These are phyloP conservation scores for Aspergillus kassunensis DNA, from an alignment of 495 filamentous ascomycete genomes.

Conservation along the genomic window DNA sequence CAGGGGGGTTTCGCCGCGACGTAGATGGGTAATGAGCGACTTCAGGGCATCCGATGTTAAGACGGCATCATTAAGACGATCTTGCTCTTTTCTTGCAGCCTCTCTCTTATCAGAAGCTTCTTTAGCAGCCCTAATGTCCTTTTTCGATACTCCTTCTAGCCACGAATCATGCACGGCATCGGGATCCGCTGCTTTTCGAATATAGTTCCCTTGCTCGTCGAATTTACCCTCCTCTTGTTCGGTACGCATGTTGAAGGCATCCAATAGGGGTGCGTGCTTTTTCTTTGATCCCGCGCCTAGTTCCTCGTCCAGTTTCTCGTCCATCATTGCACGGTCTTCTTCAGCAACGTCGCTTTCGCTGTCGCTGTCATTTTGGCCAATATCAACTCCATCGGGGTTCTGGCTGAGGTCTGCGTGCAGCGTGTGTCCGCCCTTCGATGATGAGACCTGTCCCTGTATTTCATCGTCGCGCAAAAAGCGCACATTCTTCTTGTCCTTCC, in stretches of 20 bases:
- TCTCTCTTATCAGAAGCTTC: conserved; percentile 87
- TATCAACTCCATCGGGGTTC: conserved; percentile 36
- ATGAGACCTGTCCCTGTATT: conserved; percentile 81
- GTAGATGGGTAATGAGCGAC: conserved; percentile 65
- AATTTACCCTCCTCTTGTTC: conserved; percentile 93
- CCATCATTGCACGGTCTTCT: conserved; percentile 64
- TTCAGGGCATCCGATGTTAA: conserved; percentile 70
- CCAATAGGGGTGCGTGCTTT: conserved; percentile 90
- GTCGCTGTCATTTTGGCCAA: conserved; percentile 44
- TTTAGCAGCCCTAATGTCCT: conserved; percentile 82
- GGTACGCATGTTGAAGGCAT: conserved; percentile 89
- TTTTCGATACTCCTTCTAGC: conserved; percentile 88
- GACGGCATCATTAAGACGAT: conserved; percentile 67
- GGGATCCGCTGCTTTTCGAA: conserved; percentile 84
- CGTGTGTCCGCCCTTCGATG: conserved; percentile 67
- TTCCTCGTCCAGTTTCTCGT: conserved; percentile 76
- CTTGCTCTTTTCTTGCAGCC: conserved; percentile 62
- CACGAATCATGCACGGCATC: conserved; percentile 89
- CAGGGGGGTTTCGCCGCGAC: conserved; percentile 81
- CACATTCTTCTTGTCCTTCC: conserved; percentile 74
- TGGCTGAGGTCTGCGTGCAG: conserved; percentile 55
- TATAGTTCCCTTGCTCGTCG: conserved; percentile 84
- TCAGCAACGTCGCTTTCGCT: conserved; percentile 69
- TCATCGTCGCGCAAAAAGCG: conserved; percentile 69
- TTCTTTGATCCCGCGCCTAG: conserved; percentile 86